Conservation (phyloP, 257 asterid genomes). For the Avicennia marina region DNA sequence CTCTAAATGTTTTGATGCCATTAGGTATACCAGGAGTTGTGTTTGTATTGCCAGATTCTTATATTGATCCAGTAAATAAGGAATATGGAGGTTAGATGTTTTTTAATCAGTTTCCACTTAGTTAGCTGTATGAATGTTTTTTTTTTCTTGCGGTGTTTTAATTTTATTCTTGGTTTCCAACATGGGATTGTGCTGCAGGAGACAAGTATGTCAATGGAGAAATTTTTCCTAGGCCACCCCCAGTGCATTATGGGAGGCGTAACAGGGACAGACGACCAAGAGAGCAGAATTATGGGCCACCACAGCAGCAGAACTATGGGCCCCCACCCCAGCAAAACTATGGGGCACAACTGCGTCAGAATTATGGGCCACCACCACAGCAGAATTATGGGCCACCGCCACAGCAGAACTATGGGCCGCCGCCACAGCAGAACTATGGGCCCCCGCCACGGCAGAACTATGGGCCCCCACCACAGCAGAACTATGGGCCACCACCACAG, state of each 20-base stretch:
- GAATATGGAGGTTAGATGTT: constrained; percentile 82
- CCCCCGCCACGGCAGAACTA: constrained; percentile 24
- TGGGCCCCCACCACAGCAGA: constrained; percentile 21
- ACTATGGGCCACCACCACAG: too few species aligned
- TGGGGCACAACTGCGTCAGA: constrained; percentile 35
- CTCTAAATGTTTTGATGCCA: constrained; percentile 11
- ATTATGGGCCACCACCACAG: constrained; percentile 20
- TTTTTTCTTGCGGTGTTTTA: neutral
- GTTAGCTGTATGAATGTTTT: constrained; percentile 12
- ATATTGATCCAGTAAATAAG: constrained; percentile 81
- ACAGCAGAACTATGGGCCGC: constrained; percentile 21
- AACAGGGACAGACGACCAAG: constrained; percentile 38
- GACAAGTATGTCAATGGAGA: constrained; percentile 89
- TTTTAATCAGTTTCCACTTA: neutral
- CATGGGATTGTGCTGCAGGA: constrained; percentile 41
- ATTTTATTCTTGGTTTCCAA: neutral
- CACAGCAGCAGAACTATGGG: constrained; percentile 18
- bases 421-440: too few species aligned
- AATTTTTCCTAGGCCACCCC: constrained; percentile 85
- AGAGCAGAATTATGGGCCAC: constrained; percentile 22
- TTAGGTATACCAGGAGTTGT: constrained; percentile 76
- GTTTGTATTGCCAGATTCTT: constrained; percentile 89
- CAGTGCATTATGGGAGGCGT: constrained; percentile 55
- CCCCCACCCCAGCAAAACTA: constrained; percentile 23
- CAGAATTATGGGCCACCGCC: constrained; percentile 28